Percentiles rank a stretch among this genome's conserved stretches.
These are phyloP conservation scores for Heliocybe sulcata DNA, from an alignment of 1,284 basidiomycete genomes.

Conservation along the genomic window DNA sequence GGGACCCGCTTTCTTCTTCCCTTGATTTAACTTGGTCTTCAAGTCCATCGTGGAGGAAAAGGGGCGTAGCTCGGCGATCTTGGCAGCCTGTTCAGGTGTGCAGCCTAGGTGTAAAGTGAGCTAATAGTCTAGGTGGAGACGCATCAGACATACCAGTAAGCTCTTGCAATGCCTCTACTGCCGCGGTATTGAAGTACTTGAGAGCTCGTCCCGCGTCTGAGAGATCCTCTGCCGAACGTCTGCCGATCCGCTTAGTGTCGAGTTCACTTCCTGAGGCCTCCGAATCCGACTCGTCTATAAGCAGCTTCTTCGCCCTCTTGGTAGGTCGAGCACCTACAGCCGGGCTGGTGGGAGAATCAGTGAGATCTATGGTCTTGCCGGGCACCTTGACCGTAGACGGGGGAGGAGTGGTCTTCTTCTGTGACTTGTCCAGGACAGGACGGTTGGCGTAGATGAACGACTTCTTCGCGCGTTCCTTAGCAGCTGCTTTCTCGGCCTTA, in stretches of 20 bases:
- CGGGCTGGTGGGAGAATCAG: constrained; percentile 35
- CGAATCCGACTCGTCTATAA: constrained; percentile 58
- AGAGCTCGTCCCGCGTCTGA: constrained; percentile 47
- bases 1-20: constrained; percentile 73
- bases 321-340: constrained; percentile 30
- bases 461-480: constrained; percentile 66
- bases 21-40: constrained; percentile 71
- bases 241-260: constrained; percentile 9
- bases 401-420: constrained; percentile 20
- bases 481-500: constrained; percentile 52
- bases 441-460: constrained; percentile 73
- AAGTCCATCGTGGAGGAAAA: constrained; percentile 79
- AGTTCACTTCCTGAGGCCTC: constrained; percentile 37
- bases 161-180: constrained; percentile 74
- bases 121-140: constrained; percentile 6
- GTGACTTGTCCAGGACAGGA: constrained; percentile 30
- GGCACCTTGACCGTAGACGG: constrained; percentile 3
- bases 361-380: constrained; percentile 15
- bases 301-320: constrained; percentile 47
- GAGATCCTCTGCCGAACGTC: constrained; percentile 13
- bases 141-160: constrained; percentile 67
- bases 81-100: constrained; percentile 72
- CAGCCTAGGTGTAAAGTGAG: constrained; percentile 54
- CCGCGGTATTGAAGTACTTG: constrained; percentile 82
- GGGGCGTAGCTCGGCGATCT: constrained; percentile 78